Evolutionary conservation across 2,329 filamentous ascomycete species (phyloP), one percentile per base, ranked within the genome.

Genomic region (Aciculosporium take): DNA sequence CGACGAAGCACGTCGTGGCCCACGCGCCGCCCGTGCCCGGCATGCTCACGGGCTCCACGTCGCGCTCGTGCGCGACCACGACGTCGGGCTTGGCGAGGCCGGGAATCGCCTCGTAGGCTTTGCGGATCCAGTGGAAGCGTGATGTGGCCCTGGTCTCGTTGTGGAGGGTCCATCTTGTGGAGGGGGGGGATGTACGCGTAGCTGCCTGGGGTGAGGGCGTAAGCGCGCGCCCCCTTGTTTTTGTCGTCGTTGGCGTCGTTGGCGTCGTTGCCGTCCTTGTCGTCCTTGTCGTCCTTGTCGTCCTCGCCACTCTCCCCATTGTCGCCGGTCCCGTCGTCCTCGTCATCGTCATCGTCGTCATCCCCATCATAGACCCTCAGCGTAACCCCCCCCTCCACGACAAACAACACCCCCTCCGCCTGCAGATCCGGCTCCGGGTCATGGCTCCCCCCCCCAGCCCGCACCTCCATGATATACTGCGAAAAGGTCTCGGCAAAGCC

Each of bases 61-160:
- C 37, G 12, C 18, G 31, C 24, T 44, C 42, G 27, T 44, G 36
- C 10, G 21, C 27, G 27, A 44, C 13, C 4, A 44, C 17, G 4
- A 28, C 21, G 9, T 29, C 37, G 5, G 42, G 42, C 6, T 23
- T 12, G 5, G 25, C 32, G 7, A 44, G 33, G 2, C 42, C 42
- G 5, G 30, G 21, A 2, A 44, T 37, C 5, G 23, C 7, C 15
- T 40, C 37, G 21, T 44, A 44, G 8, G 37, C 42, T 25, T 44
- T 44, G 28, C 42, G 42, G 17, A 44, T 40, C 42, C 42, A 44
- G 27, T 44, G 42, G 28, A 44, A 44, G n/a, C 42, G 42, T n/a
- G 37, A 27, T 7, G 23, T n/a, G 28, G 9, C 12, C 3, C 2
- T 2, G 27, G 9, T 21, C 1, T 12, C 9, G 33, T 44, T 44